Conservation (phyloP, 192 early-diverging fungal species). For the Coemansia umbellata region DNA sequence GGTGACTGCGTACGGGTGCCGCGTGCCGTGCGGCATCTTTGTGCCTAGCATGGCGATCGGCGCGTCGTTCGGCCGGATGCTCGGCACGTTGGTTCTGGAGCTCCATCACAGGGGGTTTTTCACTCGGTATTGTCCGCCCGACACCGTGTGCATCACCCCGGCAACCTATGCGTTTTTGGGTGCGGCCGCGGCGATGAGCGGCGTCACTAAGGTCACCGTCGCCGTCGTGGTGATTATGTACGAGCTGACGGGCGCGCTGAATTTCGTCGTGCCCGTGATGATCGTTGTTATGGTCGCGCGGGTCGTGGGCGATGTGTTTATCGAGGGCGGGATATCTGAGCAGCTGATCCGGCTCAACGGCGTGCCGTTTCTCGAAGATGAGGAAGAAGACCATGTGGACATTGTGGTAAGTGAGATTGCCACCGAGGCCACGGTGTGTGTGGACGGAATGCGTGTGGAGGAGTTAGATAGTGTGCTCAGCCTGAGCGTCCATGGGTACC, state of each 20-base stretch:
- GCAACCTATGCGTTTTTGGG: constrained; percentile 95
- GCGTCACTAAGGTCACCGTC: constrained; percentile 84
- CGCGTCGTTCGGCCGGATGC: constrained; percentile 82
- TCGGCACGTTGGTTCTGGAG: constrained; percentile 78
- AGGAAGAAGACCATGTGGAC: constrained; percentile 48
- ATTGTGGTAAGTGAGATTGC: constrained; percentile 28
- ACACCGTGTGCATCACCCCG: constrained; percentile 83
- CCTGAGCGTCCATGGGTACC: constrained; percentile 59
- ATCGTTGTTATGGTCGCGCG: constrained; percentile 76
- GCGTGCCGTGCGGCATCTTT: constrained; percentile 87
- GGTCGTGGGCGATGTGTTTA: constrained; percentile 70
- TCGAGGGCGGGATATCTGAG: constrained; percentile 72
- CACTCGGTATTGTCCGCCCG: constrained; percentile 65
- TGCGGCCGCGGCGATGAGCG: constrained; percentile 82
- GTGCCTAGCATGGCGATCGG: constrained; percentile 95
- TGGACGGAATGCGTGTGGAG: constrained; percentile 47
- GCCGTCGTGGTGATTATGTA: constrained; percentile 97
- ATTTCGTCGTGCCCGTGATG: constrained; percentile 78
- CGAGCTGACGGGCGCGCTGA: constrained; percentile 92
- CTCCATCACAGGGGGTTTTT: constrained; percentile 61
- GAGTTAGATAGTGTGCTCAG: constrained; percentile 53
- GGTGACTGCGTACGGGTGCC: constrained; percentile 62
- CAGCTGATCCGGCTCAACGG: constrained; percentile 75
- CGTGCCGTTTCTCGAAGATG: constrained; percentile 73
- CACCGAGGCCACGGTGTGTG: constrained; percentile 55